phyloP scores from a whole-genome alignment of 495 filamentous ascomycete species.

The Xylona heveae region DNA sequence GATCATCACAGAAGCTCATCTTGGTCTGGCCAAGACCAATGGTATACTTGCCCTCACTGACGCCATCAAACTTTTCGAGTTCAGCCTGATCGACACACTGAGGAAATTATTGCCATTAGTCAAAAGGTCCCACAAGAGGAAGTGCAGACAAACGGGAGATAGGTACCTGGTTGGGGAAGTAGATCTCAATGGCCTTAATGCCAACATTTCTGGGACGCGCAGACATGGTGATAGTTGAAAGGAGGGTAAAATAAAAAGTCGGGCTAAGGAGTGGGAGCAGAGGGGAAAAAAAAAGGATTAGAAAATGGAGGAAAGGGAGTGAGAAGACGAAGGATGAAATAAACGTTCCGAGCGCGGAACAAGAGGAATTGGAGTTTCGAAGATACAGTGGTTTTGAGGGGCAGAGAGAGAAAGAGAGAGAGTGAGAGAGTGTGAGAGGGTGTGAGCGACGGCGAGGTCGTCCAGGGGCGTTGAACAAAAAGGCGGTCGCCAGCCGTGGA shows the following conservation, averaged over 20 bases:
- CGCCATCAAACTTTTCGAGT: conserved; percentile 96
- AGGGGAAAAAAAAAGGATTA: no score
- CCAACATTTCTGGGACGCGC: conserved; percentile 86
- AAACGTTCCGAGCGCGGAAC: no score
- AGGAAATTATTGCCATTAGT: no score
- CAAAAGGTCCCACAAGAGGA: no score
- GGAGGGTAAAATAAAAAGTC: neutral
- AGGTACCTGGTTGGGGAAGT: conserved; percentile 90
- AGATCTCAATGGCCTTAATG: conserved; percentile 99
- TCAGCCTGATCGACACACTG: conserved; percentile 94
- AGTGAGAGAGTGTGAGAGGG: no score
- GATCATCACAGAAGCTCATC: conserved; percentile 99
- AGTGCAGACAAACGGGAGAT: no score
- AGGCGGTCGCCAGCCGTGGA: no score
- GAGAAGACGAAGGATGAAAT: neutral
- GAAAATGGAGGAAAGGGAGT: neutral
- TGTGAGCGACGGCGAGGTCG: no score
- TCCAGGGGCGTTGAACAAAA: no score
- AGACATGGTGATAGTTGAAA: conserved; percentile 38
- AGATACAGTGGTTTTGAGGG: no score
- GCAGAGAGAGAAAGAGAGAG: no score
- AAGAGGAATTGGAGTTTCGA: no score
- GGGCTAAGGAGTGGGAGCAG: neutral
- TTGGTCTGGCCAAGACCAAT: conserved; percentile 98
- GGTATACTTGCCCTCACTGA: conserved; percentile 86